These are phyloP conservation scores for Phlebiopsis flavidoalba DNA, from an alignment of 768 basidiomycete species.

Conservation along the genomic window DNA sequence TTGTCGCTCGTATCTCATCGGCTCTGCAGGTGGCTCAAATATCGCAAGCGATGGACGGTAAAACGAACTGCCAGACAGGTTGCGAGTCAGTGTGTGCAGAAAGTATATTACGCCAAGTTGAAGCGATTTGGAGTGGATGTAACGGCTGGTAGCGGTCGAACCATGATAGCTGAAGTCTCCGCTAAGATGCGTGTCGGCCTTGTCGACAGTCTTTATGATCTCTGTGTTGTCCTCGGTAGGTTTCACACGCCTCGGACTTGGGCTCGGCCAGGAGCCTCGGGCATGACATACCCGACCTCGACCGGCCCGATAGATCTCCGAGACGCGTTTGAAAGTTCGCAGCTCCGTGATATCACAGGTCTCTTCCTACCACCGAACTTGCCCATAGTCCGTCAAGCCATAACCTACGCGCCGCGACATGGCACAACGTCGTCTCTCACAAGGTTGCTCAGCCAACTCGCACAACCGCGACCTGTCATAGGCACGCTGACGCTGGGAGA, in stretches of 20 bases:
- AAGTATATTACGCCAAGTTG: constrained; percentile 83
- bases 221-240: not conserved
- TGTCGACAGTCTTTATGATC: not conserved
- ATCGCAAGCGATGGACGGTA: constrained; percentile 74
- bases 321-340: not conserved
- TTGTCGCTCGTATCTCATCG: constrained; percentile 1
- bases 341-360: constrained; percentile 1
- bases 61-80: constrained; percentile 77
- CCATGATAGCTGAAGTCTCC: constrained; percentile 4
- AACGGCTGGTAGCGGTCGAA: constrained; percentile 24
- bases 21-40: constrained; percentile 67
- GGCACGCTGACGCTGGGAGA: constrained; percentile 55
- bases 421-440: constrained; percentile 36
- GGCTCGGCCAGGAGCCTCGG: not conserved
- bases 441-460: constrained; percentile 40
- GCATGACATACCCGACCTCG: not conserved
- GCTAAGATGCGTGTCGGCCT: not conserved
- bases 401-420: constrained; percentile 3
- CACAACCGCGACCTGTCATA: constrained; percentile 34
- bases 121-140: constrained; percentile 63
- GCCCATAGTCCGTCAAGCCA: not conserved
- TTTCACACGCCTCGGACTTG: not conserved
- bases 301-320: constrained; percentile 4
- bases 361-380: not conserved
- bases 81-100: constrained; percentile 79